A percentile compares a stretch with the other conserved stretches of the same genome.
phyloP scores from a whole-genome alignment of 1,284 basidiomycete genomes.

The Cystobasidium slooffiae region DNA sequence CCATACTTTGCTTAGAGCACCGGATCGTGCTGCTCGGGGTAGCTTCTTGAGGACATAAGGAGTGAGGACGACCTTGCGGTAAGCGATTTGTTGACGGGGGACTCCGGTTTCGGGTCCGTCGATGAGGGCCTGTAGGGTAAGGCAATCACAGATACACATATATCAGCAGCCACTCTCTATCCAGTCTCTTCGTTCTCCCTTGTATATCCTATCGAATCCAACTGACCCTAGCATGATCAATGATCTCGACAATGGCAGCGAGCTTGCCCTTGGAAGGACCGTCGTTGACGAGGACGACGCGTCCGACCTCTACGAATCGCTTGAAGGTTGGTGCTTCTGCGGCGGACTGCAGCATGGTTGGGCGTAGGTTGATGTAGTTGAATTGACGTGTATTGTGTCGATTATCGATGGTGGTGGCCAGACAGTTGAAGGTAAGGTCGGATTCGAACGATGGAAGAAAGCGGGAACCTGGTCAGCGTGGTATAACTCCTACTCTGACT shows the following conservation, averaged over 20 bases:
- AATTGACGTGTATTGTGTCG: constrained; percentile 2
- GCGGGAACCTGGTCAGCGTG: neutral
- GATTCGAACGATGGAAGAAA: neutral
- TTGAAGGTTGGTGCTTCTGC: constrained; percentile 78
- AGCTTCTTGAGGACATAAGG: constrained; percentile 81
- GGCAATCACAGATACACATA: neutral
- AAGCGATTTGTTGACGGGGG: constrained; percentile 87
- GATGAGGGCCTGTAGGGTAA: constrained; percentile 75
- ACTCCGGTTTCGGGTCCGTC: constrained; percentile 91
- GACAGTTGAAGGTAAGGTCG: neutral
- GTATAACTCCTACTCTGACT: neutral
- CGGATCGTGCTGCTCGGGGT: constrained; percentile 82
- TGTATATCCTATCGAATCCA: neutral
- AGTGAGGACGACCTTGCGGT: constrained; percentile 91
- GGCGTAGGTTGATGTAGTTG: neutral
- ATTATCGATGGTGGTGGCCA: neutral
- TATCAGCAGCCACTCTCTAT: neutral
- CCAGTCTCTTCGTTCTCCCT: neutral
- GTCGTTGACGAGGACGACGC: constrained; percentile 92
- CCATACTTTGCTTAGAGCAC: constrained; percentile 81
- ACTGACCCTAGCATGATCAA: constrained; percentile 97
- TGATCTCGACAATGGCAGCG: constrained; percentile 94
- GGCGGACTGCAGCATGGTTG: constrained; percentile 16
- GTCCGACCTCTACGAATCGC: constrained; percentile 97
- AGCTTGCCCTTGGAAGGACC: constrained; percentile 86